Evolutionary conservation across 1,139 yeast species (phyloP), one percentile per base, ranked within the genome.

Genomic region (Suhomyces maxii): DNA sequence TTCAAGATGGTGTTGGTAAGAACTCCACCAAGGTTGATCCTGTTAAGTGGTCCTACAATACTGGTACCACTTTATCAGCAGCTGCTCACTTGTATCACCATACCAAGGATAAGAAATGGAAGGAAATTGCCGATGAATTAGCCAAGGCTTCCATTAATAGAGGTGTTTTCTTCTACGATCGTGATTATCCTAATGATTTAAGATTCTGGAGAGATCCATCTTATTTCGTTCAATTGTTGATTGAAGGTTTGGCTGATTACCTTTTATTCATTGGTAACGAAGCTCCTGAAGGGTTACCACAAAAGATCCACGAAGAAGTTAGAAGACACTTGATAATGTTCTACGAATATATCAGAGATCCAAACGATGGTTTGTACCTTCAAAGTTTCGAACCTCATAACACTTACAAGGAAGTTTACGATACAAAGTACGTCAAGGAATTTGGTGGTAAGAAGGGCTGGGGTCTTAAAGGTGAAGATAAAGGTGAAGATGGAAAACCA

Each of bases 241-340:
- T 84, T 39, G 90, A 84, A 61, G 90, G 90, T 0, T 69, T 83
- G 48, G 87, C 87, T 2, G 90, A 84, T 59, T 84, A 81, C 60
- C 59, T 83, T 56, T 63, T 80, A 51, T 74, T 70, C 39, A 68
- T 80, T 42, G 80, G 77, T 18, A 61, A 69, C 34, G 76, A 71
- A 3, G 82, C 77, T 7, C 74, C 79, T 1, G 63, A 61, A 35
- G 75, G 64, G 14, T 64, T 73, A 41, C 63, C 71, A 5, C 53
- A 61, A 28, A 56, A 67, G 28, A 71, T 79, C 41, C 67, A 64
- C 41, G 68, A 62, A 28, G 84, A 81, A 56, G 59, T 79, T 25
- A 60, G 63, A 38, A 71, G 83, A 56, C 84, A 80, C 59, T 64
- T 80, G 56, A 68, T 73, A 12, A 77, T 76, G 68, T 79, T 79